These are phyloP conservation scores for Neonectria ditissima DNA, from an alignment of 2,329 filamentous ascomycete species.

Conservation along the genomic window DNA sequence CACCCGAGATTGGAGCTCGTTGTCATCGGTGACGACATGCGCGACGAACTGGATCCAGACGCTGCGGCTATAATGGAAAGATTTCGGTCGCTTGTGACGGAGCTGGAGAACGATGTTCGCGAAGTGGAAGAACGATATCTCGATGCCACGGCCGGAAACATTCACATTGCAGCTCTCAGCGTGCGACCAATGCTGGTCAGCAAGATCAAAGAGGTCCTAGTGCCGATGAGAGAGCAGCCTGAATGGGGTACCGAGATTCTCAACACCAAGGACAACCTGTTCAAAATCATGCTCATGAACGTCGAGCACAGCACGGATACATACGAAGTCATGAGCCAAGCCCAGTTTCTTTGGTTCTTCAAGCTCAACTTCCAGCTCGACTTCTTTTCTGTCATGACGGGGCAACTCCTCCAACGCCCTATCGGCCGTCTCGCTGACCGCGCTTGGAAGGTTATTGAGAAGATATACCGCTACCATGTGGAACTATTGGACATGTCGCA, in stretches of 20 bases:
- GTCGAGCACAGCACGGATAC: constrained; percentile 60
- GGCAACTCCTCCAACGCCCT: constrained; percentile 63
- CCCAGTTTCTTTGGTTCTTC: constrained; percentile 67
- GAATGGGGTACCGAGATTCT: constrained; percentile 64
- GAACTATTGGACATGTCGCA: constrained; percentile 63
- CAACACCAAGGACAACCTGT: constrained; percentile 64
- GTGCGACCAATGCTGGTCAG: constrained; percentile 61
- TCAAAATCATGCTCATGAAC: constrained; percentile 63
- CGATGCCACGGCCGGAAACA: constrained; percentile 63
- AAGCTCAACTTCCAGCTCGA: constrained; percentile 67
- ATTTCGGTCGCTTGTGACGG: constrained; percentile 56
- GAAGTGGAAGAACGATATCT: constrained; percentile 62
- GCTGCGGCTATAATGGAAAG: not conserved
- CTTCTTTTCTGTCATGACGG: constrained; percentile 66
- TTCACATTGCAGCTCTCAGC: constrained; percentile 62
- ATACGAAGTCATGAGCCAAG: constrained; percentile 56
- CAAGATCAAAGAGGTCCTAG: constrained; percentile 62
- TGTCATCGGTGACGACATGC: not conserved
- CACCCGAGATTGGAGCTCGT: not conserved
- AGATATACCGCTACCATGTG: constrained; percentile 60
- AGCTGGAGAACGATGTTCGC: constrained; percentile 58
- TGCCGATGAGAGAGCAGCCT: constrained; percentile 59
- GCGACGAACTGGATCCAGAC: not conserved
- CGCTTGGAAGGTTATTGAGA: constrained; percentile 62
- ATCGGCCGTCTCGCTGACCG: constrained; percentile 64